phyloP scores from a whole-genome alignment of 2,329 filamentous ascomycete species.

The Macroventuria anomochaeta region DNA sequence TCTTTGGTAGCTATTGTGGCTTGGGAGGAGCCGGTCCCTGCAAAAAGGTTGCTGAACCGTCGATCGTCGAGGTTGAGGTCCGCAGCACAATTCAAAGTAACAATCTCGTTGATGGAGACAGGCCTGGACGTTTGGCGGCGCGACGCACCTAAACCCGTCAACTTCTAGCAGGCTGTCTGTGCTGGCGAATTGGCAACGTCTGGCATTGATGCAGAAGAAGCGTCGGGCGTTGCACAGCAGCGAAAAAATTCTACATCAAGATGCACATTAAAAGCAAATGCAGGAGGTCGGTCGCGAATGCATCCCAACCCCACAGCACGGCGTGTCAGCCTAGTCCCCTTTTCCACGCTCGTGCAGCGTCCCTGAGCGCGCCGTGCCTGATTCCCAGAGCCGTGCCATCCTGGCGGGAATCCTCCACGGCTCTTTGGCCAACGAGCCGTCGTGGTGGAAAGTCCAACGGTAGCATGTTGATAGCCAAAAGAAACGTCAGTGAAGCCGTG shows the following conservation, averaged over 20 bases:
- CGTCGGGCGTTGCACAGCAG: slow-evolving; percentile 10
- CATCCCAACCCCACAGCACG: slow-evolving; percentile 3
- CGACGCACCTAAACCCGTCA: slow-evolving; percentile 5
- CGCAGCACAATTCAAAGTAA: neutral
- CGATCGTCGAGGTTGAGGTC: neutral
- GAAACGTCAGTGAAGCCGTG: neutral
- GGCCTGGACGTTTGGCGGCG: slow-evolving; percentile 1
- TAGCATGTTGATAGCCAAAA: neutral
- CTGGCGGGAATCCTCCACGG: neutral
- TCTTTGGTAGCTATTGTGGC: neutral
- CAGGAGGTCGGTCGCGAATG: slow-evolving; percentile 1
- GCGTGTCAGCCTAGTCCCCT: neutral
- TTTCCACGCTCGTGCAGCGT: slow-evolving; percentile 7
- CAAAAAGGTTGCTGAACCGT: neutral
- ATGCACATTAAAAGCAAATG: slow-evolving; percentile 9
- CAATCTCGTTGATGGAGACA: slow-evolving; percentile 1
- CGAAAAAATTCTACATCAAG: slow-evolving; percentile 2
- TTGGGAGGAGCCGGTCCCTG: slow-evolving; percentile 9
- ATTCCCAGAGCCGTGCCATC: slow-evolving; percentile 10
- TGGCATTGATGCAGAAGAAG: slow-evolving; percentile 13
- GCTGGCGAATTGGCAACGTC: slow-evolving; percentile 4
- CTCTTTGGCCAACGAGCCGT: neutral
- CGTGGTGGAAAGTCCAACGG: neutral
- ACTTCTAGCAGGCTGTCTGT: neutral
- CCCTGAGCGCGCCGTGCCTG: slow-evolving; percentile 8